Conservation (phyloP, 2,329 filamentous ascomycete genomes). For the Arthrocladium fulminans region DNA sequence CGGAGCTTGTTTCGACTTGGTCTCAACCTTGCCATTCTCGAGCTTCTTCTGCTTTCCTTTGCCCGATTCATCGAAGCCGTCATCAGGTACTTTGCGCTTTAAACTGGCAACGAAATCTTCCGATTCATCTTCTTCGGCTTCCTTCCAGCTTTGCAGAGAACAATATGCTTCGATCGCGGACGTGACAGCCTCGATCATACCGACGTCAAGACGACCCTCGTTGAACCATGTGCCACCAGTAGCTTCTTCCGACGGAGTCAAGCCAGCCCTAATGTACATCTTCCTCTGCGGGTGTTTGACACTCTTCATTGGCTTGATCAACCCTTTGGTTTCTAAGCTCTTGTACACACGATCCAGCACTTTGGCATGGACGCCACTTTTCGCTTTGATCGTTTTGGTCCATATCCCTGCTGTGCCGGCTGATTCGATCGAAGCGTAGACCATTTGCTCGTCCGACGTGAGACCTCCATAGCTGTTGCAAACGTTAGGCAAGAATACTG, state of each 20-base stretch:
- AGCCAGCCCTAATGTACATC: conserved; percentile 85
- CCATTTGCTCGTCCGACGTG: conserved; percentile 60
- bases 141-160: conserved; percentile 61
- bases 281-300: conserved; percentile 86
- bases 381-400: conserved; percentile 73
- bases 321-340: conserved; percentile 67
- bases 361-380: conserved; percentile 74
- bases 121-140: conserved; percentile 28
- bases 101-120: conserved; percentile 13
- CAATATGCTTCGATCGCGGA: conserved; percentile 57
- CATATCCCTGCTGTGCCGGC: conserved; percentile 80
- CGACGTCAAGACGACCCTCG: conserved; percentile 79
- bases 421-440: conserved; percentile 84
- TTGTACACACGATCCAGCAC: conserved; percentile 75
- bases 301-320: conserved; percentile 83
- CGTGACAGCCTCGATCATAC: conserved; percentile 68
- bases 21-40: conserved; percentile 4
- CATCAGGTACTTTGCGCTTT: conserved; percentile 16
- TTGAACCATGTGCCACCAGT: conserved; percentile 86
- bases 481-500: conserved; percentile 13
- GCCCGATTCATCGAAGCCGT: conserved; percentile 18
- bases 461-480: conserved; percentile 33
- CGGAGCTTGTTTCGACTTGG: conserved; percentile 11
- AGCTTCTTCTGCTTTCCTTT: conserved; percentile 17
- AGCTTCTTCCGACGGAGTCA: conserved; percentile 79